Base-by-base conservation (phyloP, 495 filamentous ascomycete species). In the Halenospora varia region DNA sequence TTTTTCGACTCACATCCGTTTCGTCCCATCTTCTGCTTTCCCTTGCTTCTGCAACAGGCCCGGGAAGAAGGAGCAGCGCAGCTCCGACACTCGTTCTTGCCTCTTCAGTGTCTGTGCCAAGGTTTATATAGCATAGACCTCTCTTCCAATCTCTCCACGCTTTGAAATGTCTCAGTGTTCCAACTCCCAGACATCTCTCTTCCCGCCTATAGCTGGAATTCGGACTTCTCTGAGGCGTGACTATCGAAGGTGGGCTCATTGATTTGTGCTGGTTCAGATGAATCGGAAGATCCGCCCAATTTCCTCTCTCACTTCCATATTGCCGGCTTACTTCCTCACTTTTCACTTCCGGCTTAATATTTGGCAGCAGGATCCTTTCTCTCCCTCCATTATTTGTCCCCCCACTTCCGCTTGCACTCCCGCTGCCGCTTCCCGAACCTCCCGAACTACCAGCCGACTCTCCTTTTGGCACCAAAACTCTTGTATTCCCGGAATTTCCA, bases 401-500 rank as follows among this genome's bases (percentile, higher is more conserved):
- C n/a, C n/a, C n/a, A n/a, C n/a, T n/a, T n/a, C n/a, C n/a, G n/a
- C n/a, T n/a, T n/a, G n/a, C n/a, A n/a, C n/a, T n/a, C n/a, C n/a
- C n/a, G n/a, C n/a, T n/a, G n/a, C n/a, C n/a, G n/a, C n/a, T n/a
- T n/a, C n/a, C n/a, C n/a, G n/a, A n/a, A n/a, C n/a, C 19, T 47
- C 10, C 6, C 8, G 8, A 47, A 10, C 9, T 47, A 19, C 44
- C 44, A 10, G 10, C 44, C 8, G 44, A 47, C 8, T 9, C 6
- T 6, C 6, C 8, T 18, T 60, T 59, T 19, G 61, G 61, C n/a
- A 60, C 61, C 2, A 63, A 29, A 19, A 45, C 53, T 20, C 61
- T 46, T 0, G 61, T 56, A 9, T 48, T 40, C 17, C 40, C 53
- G 52, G 47, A n/a, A 3, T 35, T 48, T n/a, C 17, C 23, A 1